Base-by-base conservation (phyloP, 345 rosid genomes). In the Aquilaria sinensis region DNA sequence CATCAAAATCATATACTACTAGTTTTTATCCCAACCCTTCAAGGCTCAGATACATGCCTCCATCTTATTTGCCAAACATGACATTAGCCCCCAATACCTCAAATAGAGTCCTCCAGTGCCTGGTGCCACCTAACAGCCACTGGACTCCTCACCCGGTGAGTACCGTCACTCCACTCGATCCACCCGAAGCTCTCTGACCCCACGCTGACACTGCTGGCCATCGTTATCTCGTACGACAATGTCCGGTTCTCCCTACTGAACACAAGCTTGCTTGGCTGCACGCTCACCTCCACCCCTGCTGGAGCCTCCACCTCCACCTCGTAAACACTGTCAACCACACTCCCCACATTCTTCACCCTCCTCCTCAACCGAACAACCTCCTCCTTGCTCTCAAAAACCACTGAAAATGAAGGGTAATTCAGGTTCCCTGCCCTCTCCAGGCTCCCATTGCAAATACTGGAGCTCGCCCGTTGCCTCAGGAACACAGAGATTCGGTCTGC, bases 141-240 rank as follows among this genome's bases (percentile, higher is more conserved):
- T 0, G 96, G 89, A 53, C 96, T 85, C 77, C 85, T 84, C 37
- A 87, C 97, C 10, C 62, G 51, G 65, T 90, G 92, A 48, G 50
- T 79, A 58, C 98, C 90, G 62, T 88, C 88, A 0, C 80, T 80
- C 97, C 99, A 94, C 68, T 80, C 90, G 5, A 93, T 80, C 48
- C 85, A 83, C 23, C 99, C 97, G 47, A 74, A 88, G 12, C 63
- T 75, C 10, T 77, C 78, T 1, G 75, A 46, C 11, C 67, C 67
- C 15, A 59, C 69, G 62, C 73, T 79, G 52, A 68, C 73, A 6
- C 51, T 69, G 61, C 95, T 86, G 4, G 72, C 62, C 64, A 93
- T 83, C 4, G 83, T 77, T 13, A 90, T 69, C 80, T 83, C 95
- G 41, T 82, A 90, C 33, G 81, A 73, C 58, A 88, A 46, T 4